These are phyloP conservation scores for Cyberlindnera mycetangii DNA, from an alignment of 805 yeast genomes.

Conservation along the genomic window DNA sequence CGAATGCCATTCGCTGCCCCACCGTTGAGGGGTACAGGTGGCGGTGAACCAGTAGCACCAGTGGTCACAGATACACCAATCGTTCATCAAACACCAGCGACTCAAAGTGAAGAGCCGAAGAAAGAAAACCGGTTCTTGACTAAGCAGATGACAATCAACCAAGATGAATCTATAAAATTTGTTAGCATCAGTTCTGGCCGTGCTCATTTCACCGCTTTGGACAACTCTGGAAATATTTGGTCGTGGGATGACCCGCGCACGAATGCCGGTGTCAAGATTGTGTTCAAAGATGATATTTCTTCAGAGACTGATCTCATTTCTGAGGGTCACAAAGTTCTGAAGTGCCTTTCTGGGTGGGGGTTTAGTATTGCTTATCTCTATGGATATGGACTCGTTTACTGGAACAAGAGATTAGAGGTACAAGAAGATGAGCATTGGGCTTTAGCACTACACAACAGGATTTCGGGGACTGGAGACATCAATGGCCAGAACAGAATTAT, in stretches of 20 bases:
- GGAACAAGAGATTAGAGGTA: conserved; percentile 42
- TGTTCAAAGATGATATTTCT: conserved; percentile 30
- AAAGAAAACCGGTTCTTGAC: conserved; percentile 15
- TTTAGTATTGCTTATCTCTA: conserved; percentile 47
- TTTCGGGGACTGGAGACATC: conserved; percentile 39
- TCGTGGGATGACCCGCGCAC: conserved; percentile 54
- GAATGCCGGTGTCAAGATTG: conserved; percentile 41
- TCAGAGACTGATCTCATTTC: conserved; percentile 26
- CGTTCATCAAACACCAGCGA: neutral
- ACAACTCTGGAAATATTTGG: conserved; percentile 45
- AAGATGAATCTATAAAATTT: conserved; percentile 31
- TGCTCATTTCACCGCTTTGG: conserved; percentile 60
- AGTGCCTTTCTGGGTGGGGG: conserved; percentile 68
- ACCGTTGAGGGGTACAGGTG: too few species aligned
- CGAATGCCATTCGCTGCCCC: neutral
- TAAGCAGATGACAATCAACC: conserved; percentile 21
- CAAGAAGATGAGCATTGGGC: conserved; percentile 30
- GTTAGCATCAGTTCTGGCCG: conserved; percentile 60
- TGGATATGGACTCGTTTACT: conserved; percentile 53
- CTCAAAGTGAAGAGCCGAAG: neutral
- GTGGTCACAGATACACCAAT: neutral
- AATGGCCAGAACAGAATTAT: conserved; percentile 36
- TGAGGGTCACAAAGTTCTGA: conserved; percentile 34
- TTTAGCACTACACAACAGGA: conserved; percentile 37
- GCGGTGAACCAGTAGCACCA: too few species aligned